Conservation (phyloP, 805 yeast genomes). For the Nakazawaea wyomingensis region DNA sequence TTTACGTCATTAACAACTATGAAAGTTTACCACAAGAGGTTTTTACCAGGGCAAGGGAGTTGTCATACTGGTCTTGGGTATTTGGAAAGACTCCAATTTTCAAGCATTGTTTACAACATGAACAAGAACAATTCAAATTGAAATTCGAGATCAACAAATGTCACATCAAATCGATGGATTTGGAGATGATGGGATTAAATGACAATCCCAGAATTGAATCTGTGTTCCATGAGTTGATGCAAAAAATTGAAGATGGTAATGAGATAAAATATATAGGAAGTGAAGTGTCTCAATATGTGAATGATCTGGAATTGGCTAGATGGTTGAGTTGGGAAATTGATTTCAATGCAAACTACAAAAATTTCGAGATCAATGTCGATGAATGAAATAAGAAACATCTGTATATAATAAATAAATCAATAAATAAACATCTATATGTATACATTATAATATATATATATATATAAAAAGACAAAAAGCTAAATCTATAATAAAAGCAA, state of each 20-base stretch:
- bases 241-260: constrained; percentile 7
- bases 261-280: constrained; percentile 19
- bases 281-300: constrained; percentile 14
- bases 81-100: constrained; percentile 77
- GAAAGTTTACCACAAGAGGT: constrained; percentile 34
- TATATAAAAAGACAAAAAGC: too few species aligned
- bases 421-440: too few species aligned
- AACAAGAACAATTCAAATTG: constrained; percentile 27
- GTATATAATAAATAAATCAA: too few species aligned
- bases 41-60: constrained; percentile 29
- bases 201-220: constrained; percentile 14
- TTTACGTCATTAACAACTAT: constrained; percentile 21
- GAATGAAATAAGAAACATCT: neutral
- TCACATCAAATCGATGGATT: constrained; percentile 20
- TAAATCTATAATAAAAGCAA: too few species aligned
- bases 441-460: too few species aligned
- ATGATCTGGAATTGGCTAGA: constrained; percentile 12
- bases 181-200: constrained; percentile 15
- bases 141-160: constrained; percentile 51
- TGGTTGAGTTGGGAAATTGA: constrained; percentile 26
- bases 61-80: constrained; percentile 67
- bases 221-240: constrained; percentile 15
- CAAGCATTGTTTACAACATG: constrained; percentile 33
- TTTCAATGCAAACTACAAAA: constrained; percentile 15
- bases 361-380: constrained; percentile 10